Percentiles rank a stretch among this genome's conserved stretches.
Conservation (phyloP, 2,329 filamentous ascomycete genomes). For the Lasiodiplodia hormozganensis region DNA sequence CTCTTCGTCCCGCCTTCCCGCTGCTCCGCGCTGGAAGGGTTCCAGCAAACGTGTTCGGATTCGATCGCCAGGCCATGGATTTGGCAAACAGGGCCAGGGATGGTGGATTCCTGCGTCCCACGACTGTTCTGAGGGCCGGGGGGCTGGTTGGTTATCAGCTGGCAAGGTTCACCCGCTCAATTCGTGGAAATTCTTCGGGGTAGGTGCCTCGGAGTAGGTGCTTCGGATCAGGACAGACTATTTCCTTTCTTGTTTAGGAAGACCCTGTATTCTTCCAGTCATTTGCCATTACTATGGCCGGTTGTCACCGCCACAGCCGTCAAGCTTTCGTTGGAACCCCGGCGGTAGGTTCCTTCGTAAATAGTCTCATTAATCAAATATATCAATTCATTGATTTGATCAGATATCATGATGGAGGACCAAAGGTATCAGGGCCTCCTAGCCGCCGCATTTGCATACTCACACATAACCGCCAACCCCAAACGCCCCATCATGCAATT, state of each 20-base stretch:
- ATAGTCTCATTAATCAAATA: background rate
- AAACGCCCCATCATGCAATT: constrained; percentile 12
- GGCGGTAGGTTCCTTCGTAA: background rate
- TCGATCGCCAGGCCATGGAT: background rate
- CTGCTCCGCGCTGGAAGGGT: background rate
- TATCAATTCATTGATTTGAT: background rate
- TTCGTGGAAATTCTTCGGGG: too few species aligned
- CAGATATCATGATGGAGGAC: too few species aligned
- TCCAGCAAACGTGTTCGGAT: background rate
- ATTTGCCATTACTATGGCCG: too few species aligned
- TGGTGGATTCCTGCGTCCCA: background rate
- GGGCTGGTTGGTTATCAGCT: background rate
- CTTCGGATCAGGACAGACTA: too few species aligned
- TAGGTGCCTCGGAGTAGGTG: too few species aligned
- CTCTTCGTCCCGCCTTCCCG: background rate
- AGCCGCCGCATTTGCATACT: background rate
- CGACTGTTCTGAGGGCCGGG: background rate
- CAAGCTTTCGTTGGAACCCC: too few species aligned
- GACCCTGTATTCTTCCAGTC: too few species aligned
- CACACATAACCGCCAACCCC: background rate
- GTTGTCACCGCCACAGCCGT: too few species aligned
- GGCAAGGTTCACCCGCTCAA: too few species aligned
- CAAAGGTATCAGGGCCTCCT: background rate
- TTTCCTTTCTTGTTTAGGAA: too few species aligned
- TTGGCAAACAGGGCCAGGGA: background rate